Evolutionary conservation across 1,284 basidiomycete species (phyloP).

Genomic region (Tilletia walkeri): DNA sequence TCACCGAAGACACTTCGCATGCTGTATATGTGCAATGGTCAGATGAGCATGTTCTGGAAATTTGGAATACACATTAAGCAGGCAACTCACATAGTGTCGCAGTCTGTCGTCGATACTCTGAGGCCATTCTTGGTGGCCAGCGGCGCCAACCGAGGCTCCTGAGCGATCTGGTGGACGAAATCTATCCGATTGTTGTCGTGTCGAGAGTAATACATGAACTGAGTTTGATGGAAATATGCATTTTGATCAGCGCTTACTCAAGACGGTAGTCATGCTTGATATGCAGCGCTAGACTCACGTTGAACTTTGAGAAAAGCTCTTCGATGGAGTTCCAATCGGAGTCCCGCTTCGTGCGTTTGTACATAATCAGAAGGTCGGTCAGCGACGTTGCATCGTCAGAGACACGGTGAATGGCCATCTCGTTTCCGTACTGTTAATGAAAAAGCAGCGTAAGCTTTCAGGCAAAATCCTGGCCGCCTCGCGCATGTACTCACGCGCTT

Average conservation of each 20-base stretch:
- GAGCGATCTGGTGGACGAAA: not conserved
- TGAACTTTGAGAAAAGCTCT: not conserved
- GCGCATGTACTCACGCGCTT: slow-evolving; percentile 2
- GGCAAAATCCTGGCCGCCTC: not conserved
- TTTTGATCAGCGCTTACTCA: not conserved
- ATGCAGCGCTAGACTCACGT: not conserved
- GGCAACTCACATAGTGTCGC: not conserved
- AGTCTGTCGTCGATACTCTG: not conserved
- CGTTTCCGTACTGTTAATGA: not conserved
- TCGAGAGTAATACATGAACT: slow-evolving; percentile 1
- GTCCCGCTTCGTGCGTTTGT: not conserved
- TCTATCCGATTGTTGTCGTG: not conserved
- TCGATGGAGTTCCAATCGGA: not conserved
- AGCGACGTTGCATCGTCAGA: not conserved
- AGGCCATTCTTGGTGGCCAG: not conserved
- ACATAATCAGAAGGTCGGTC: not conserved
- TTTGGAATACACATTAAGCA: too few relatives aligned
- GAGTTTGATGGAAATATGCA: not conserved
- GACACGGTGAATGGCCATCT: not conserved
- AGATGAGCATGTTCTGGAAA: not conserved
- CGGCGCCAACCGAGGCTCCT: not conserved
- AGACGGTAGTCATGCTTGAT: not conserved
- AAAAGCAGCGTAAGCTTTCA: not conserved
- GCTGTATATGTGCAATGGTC: not conserved
- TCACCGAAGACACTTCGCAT: not conserved